A percentile compares a stretch with the other conserved stretches of the same genome.
Conservation (phyloP, 164 flowering plant species). For the Vitis riparia region DNA sequence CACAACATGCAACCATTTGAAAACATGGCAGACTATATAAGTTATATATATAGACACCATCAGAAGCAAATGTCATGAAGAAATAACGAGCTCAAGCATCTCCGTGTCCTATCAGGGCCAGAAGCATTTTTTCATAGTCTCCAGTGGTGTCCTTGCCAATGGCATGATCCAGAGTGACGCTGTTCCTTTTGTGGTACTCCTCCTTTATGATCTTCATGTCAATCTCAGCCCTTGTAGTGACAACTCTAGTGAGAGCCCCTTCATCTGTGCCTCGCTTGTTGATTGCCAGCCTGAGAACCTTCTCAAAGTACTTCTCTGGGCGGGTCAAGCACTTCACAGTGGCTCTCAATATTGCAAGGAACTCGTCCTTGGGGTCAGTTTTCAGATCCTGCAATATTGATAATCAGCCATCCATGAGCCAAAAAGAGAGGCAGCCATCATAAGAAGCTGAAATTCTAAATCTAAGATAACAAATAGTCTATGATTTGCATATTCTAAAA, state of each 20-base stretch:
- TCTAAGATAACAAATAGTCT: neutral
- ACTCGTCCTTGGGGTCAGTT: slow-evolving; percentile 49
- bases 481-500: neutral
- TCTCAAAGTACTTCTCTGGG: slow-evolving; percentile 65
- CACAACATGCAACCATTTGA: no score
- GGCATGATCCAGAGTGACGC: slow-evolving; percentile 54
- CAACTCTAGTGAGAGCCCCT: slow-evolving; percentile 62
- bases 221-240: slow-evolving; percentile 61
- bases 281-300: slow-evolving; percentile 50
- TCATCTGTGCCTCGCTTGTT: slow-evolving; percentile 63
- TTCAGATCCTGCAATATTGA: slow-evolving; percentile 46
- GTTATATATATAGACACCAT: neutral
- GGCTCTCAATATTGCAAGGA: slow-evolving; percentile 38
- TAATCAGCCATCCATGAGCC: neutral
- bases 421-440: neutral
- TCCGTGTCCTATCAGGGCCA: slow-evolving; percentile 50
- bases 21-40: no score
- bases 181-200: slow-evolving; percentile 48
- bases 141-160: slow-evolving; percentile 54
- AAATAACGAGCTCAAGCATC: slow-evolving; percentile 16
- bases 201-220: slow-evolving; percentile 59
- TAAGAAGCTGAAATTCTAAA: neutral
- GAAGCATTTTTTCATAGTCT: slow-evolving; percentile 58
- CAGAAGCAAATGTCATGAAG: neutral
- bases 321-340: slow-evolving; percentile 46